Conservation (phyloP, 148 eudicot species). For the Fagopyrum tataricum region DNA sequence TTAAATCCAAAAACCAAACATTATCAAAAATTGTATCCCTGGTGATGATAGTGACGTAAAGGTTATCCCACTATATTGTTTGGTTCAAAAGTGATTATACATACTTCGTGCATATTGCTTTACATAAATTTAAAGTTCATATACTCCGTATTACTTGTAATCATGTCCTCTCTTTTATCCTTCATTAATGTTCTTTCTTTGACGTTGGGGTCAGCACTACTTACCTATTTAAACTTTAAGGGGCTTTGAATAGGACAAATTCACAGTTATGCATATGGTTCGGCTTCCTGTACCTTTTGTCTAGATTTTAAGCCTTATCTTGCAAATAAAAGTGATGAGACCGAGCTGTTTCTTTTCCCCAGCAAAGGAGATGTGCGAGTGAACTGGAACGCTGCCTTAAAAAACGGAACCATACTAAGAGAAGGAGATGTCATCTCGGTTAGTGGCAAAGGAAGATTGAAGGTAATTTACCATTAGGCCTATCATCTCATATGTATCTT, state of each 20-base stretch:
- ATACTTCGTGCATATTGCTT: background rate
- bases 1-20: background rate
- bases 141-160: too few species aligned
- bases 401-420: slow-evolving; percentile 60
- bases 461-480: slow-evolving; percentile 29
- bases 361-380: slow-evolving; percentile 83
- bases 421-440: slow-evolving; percentile 77
- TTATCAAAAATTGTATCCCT: background rate
- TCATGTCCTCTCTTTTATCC: background rate
- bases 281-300: background rate
- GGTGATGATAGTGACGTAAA: slow-evolving; percentile 5
- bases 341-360: background rate
- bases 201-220: background rate
- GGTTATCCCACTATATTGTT: background rate
- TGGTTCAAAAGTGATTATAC: background rate
- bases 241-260: background rate
- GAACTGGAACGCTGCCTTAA: slow-evolving; percentile 68
- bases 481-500: background rate
- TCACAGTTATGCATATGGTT: background rate
- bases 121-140: too few species aligned
- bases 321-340: background rate
- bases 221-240: background rate
- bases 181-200: background rate
- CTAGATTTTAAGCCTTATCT: background rate
- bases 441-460: slow-evolving; percentile 76